phyloP scores from a whole-genome alignment of 495 filamentous ascomycete species.

The Cryomyces antarcticus region DNA sequence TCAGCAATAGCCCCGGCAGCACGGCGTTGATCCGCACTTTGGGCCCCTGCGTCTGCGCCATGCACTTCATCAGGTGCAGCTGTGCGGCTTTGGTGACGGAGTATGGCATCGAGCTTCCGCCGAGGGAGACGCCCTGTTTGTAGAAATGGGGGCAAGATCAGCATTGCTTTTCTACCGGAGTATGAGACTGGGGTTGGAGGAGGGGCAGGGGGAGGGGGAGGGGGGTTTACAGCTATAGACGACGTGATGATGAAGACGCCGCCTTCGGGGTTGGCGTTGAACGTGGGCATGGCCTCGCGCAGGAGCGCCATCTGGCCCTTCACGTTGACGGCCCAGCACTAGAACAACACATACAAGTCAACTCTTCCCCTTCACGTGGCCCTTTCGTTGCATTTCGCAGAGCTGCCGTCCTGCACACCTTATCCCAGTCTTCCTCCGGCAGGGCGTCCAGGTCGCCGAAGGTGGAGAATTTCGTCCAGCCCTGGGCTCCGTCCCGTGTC shows the following conservation, averaged over 20 bases:
- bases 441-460: constrained; percentile 45
- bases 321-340: constrained; percentile 52
- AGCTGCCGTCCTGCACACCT: constrained; percentile 18
- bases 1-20: constrained; percentile 44
- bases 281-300: constrained; percentile 39
- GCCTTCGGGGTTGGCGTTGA: constrained; percentile 48
- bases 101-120: constrained; percentile 44
- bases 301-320: constrained; percentile 44
- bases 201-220: background rate
- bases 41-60: constrained; percentile 43
- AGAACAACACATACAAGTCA: background rate
- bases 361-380: too few relatives aligned
- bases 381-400: background rate
- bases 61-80: constrained; percentile 51
- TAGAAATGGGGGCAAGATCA: background rate
- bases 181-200: background rate
- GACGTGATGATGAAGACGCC: constrained; percentile 50
- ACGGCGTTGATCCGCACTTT: constrained; percentile 50
- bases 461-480: constrained; percentile 42
- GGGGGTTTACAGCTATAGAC: constrained; percentile 30
- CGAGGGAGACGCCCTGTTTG: constrained; percentile 22
- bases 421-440: constrained; percentile 50
- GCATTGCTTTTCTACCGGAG: constrained; percentile 9
- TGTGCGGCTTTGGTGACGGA: constrained; percentile 46
- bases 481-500: constrained; percentile 19